phyloP scores from a whole-genome alignment of 495 filamentous ascomycete genomes.

The Trichodelitschia bisporula region DNA sequence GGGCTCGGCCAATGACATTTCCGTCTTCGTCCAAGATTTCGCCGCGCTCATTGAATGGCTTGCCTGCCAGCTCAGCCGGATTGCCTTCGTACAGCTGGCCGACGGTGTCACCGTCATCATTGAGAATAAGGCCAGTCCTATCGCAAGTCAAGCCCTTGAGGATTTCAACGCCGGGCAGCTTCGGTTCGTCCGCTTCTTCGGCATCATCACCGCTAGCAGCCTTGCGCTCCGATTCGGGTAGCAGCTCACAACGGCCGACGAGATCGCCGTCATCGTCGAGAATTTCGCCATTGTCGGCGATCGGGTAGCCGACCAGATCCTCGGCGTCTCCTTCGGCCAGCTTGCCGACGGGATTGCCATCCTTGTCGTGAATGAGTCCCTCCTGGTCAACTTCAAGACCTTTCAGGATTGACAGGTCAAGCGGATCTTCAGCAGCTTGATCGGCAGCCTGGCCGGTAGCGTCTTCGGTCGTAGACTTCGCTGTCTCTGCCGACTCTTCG shows the following conservation, averaged over 20 bases:
- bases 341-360: slow-evolving; percentile 29
- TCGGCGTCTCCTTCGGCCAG: slow-evolving; percentile 35
- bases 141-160: slow-evolving; percentile 16
- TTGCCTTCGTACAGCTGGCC: slow-evolving; percentile 17
- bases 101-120: slow-evolving; percentile 19
- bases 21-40: slow-evolving; percentile 21
- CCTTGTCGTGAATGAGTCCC: slow-evolving; percentile 28
- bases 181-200: slow-evolving; percentile 6
- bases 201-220: slow-evolving; percentile 11
- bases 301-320: slow-evolving; percentile 31
- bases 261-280: slow-evolving; percentile 40
- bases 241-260: slow-evolving; percentile 28
- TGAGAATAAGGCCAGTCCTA: slow-evolving; percentile 16
- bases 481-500: slow-evolving; percentile 6
- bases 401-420: slow-evolving; percentile 25
- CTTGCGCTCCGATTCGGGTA: slow-evolving; percentile 19
- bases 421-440: slow-evolving; percentile 16
- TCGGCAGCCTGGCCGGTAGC: slow-evolving; percentile 8
- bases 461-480: slow-evolving; percentile 10
- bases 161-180: slow-evolving; percentile 15
- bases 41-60: slow-evolving; percentile 17
- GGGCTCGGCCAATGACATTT: slow-evolving; percentile 18
- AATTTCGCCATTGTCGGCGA: slow-evolving; percentile 37
- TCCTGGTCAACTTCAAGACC: slow-evolving; percentile 30
- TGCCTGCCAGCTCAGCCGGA: slow-evolving; percentile 15